phyloP scores from a whole-genome alignment of 164 flowering plant genomes.

The Liquidambar formosana region DNA sequence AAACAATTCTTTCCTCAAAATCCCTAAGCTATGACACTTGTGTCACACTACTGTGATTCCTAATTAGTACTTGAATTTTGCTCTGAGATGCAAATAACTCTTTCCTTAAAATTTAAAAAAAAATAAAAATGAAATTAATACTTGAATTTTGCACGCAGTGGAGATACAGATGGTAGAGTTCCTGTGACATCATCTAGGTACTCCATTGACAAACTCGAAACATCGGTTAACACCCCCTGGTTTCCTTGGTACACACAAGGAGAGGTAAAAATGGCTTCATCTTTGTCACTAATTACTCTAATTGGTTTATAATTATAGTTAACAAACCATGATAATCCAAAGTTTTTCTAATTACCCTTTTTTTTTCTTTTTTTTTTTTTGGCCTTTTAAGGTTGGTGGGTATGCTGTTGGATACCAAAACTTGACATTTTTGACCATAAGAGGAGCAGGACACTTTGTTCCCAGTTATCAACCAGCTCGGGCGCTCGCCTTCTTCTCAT shows the following conservation, averaged over 20 bases:
- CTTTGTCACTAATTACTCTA: neutral
- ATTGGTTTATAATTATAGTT: too few species aligned
- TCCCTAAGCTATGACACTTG: too few species aligned
- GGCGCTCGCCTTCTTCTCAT: constrained; percentile 29
- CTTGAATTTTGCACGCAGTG: constrained; percentile 24
- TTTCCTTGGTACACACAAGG: constrained; percentile 35
- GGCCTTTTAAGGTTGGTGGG: constrained; percentile 52
- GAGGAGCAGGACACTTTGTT: constrained; percentile 49
- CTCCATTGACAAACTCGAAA: constrained; percentile 26
- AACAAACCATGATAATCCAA: too few species aligned
- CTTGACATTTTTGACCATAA: constrained; percentile 43
- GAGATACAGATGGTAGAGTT: constrained; percentile 37
- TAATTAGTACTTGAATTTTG: too few species aligned
- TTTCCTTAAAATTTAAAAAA: too few species aligned
- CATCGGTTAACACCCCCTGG: constrained; percentile 31
- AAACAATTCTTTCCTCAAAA: too few species aligned
- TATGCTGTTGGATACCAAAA: constrained; percentile 36
- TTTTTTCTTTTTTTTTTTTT: too few species aligned
- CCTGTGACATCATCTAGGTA: constrained; percentile 37
- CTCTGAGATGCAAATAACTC: too few species aligned
- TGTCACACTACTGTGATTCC: too few species aligned
- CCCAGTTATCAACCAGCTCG: constrained; percentile 45
- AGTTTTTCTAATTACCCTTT: neutral
- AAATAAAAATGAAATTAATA: too few species aligned
- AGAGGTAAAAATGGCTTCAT: constrained; percentile 37